A percentile compares a stretch with the other conserved stretches of the same genome.
Evolutionary conservation across 148 eudicot species (phyloP).

Genomic region (Chenopodium suecicum): DNA sequence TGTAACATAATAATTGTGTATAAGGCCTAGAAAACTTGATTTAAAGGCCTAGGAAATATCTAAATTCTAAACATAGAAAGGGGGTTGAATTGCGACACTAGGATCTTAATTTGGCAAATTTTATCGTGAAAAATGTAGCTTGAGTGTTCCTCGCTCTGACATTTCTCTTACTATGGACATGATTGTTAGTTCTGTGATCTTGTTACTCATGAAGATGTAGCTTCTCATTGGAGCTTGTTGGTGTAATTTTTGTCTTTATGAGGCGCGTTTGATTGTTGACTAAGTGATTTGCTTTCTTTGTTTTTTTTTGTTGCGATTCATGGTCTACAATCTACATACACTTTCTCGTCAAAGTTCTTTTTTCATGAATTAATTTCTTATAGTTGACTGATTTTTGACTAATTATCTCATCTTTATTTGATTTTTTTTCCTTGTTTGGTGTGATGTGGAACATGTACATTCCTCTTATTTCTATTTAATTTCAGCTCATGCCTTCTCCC

Average conservation of each 20-base stretch:
- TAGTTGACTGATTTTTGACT: background rate
- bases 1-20: too few relatives aligned
- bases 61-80: too few relatives aligned
- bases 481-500: background rate
- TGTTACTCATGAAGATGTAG: background rate
- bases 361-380: background rate
- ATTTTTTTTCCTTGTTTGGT: background rate
- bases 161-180: background rate
- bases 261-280: background rate
- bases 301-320: background rate
- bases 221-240: background rate
- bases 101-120: background rate
- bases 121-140: background rate
- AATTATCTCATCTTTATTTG: background rate
- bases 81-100: too few relatives aligned
- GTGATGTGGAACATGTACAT: slow-evolving; percentile 7
- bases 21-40: too few relatives aligned
- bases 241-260: background rate
- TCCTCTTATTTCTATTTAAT: background rate
- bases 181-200: too few relatives aligned
- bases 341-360: background rate
- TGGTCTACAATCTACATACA: background rate
- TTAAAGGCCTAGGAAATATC: too few relatives aligned
- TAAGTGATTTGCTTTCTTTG: background rate
- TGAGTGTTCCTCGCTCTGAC: background rate